Base-by-base conservation (phyloP, 192 early-diverging fungal genomes). In the Coemansia sp. region DNA sequence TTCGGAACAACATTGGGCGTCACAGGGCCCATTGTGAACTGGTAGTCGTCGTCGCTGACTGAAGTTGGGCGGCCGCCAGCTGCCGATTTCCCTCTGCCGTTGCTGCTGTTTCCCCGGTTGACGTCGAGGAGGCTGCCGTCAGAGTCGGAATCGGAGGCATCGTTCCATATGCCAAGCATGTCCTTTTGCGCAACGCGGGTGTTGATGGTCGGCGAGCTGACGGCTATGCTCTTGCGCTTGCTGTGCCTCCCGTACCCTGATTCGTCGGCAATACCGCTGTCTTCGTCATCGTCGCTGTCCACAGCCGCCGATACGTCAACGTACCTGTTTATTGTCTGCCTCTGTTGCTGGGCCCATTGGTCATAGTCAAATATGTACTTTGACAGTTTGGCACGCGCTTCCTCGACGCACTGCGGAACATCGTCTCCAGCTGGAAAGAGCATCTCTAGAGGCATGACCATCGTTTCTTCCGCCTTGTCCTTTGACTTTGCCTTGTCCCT, bases 21-120 rank as follows among this genome's bases (percentile, higher is more conserved):
- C 7, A 81, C 78, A 0, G 78, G 78, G 17, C 78, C 78, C 78
- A 81, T 81, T 6, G 78, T 81, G 20, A 81, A 81, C 78, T 81
- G 78, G 50, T 81, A 81, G 32, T 81, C 78, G 63, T 81, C 78
- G 59, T 72, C 73, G 17, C 38, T 45, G 0, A 32, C 22, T 14
- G 59, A 34, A 13, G 5, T 20, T 10, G n/a, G 40, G 2, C 35
- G 48, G 36, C 52, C 38, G 20, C 54, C 10, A 13, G 34, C 63
- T 20, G 22, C 53, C 60, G 43, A 29, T 29, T 33, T 32, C 41
- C 38, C 46, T 9, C 46, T 19, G 15, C 46, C 15, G 8, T 17
- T 17, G 46, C 46, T 15, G 49, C 54, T 19, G 5, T 8, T 2
- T 19, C 25, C 15, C 33, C 49, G 7, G 17, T 45, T 45, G 15